Evolutionary conservation across 2,329 filamentous ascomycete species (phyloP), one percentile per base, ranked within the genome.

Genomic region (Hypocrella siamensis): DNA sequence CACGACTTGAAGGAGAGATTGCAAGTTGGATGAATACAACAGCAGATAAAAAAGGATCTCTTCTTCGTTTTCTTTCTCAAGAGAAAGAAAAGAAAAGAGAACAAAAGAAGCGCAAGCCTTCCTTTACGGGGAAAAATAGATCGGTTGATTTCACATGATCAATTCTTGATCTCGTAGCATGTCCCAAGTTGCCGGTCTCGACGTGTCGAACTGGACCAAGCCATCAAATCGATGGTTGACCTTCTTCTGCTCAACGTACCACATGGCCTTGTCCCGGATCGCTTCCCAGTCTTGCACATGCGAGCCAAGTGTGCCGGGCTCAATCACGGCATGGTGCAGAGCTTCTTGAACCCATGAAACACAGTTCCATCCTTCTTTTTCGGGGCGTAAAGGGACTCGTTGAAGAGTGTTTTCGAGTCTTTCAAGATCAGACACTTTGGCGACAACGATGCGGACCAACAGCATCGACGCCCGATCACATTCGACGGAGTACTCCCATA

Each of bases 191-290:
- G 35, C 30, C 10, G 30, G 26, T n/a, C 26, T 37, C 10, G 33
- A 25, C 12, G 28, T 28, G 19, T 37, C 33, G 22, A 31, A 35
- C 17, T 30, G 17, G 14, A 32, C 32, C 19, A 37, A 17, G 16
- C 35, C 35, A 15, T 37, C 35, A 6, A 30, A 37, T 7, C 35
- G 33, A 31, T 37, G 35, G 6, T 18, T 27, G 14, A 33, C 26
- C 21, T 37, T 37, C 26, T 37, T 37, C 15, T 29, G 7, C 12
- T 37, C 33, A 17, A 37, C 28, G 30, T 37, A 37, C 19, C 31
- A 35, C 35, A 37, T 35, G 19, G 31, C 28, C 16, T 26, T 29
- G 17, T 33, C 32, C 26, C 35, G 32, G 29, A 37, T 37, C 10
- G 18, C 33, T 3, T 29, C 27, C 35, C 35, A 37, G 17, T 33